These are phyloP conservation scores for Diaporthe velutina DNA, from an alignment of 2,329 filamentous ascomycete species.

Conservation along the genomic window DNA sequence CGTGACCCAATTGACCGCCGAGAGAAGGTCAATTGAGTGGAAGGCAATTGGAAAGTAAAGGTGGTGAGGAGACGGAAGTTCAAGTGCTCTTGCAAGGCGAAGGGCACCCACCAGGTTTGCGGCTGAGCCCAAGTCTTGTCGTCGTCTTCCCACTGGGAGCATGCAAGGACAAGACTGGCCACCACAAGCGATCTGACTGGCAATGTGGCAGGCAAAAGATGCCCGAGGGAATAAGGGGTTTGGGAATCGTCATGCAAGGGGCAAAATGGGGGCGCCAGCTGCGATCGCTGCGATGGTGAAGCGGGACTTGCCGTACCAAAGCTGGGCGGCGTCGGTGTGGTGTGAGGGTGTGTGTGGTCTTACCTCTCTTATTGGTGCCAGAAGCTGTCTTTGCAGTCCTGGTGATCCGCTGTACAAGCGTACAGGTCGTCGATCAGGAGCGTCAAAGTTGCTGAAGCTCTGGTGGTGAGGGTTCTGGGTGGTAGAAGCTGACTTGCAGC, in stretches of 20 bases:
- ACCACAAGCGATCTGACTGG: neutral
- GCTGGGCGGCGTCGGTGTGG: neutral
- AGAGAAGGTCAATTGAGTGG: neutral
- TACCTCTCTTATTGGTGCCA: neutral
- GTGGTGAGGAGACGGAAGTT: neutral
- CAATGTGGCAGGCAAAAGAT: neutral
- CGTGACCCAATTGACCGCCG: neutral
- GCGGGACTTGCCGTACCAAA: neutral
- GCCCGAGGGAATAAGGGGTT: too few relatives aligned
- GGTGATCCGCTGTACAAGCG: constrained; percentile 26
- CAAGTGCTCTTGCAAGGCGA: neutral
- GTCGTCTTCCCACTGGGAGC: constrained; percentile 2
- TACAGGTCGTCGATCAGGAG: constrained; percentile 11
- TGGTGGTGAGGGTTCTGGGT: neutral
- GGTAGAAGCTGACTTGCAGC: constrained; percentile 15
- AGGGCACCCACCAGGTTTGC: neutral
- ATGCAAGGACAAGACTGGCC: neutral
- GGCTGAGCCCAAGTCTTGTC: neutral
- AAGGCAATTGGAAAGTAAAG: neutral
- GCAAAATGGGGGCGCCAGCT: too few relatives aligned
- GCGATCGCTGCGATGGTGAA: neutral
- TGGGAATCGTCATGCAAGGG: neutral
- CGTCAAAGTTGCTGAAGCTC: constrained; percentile 18
- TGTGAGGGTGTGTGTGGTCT: neutral
- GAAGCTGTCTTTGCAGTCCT: constrained; percentile 20